Conservation (phyloP, 176 grass and related monocot genomes). For the Oryza brachyantha region DNA sequence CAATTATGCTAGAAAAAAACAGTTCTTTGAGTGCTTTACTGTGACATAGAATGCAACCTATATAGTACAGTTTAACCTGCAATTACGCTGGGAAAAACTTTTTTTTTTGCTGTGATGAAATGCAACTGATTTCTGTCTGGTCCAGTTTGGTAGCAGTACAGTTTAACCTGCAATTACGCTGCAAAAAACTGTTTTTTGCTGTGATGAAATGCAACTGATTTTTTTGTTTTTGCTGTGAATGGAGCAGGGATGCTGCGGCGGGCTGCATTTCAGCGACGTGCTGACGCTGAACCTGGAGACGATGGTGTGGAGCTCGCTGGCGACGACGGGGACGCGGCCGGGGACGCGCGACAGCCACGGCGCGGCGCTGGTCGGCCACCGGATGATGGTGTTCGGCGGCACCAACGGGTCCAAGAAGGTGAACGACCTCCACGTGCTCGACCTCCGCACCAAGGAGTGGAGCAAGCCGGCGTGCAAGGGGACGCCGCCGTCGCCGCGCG, state of each 20-base stretch:
- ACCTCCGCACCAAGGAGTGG: conserved; percentile 84
- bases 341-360: conserved; percentile 92
- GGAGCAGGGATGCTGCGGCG: conserved; percentile 87
- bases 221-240: not conserved
- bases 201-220: not conserved
- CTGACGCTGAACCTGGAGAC: conserved; percentile 77
- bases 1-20: not conserved
- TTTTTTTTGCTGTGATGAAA: not conserved
- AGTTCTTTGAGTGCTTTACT: not conserved
- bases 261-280: conserved; percentile 91
- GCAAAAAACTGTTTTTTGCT: not conserved
- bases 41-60: not conserved
- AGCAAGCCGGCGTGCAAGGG: conserved; percentile 64
- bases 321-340: conserved; percentile 69
- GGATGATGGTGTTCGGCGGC: conserved; percentile 91
- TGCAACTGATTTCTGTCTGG: not conserved
- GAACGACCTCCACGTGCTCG: conserved; percentile 79
- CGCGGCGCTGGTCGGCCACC: conserved; percentile 54
- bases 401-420: conserved; percentile 90
- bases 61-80: too few species aligned
- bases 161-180: not conserved
- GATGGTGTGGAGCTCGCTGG: conserved; percentile 78
- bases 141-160: not conserved
- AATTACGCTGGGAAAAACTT: not conserved
- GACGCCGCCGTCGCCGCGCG: conserved; percentile 55